Evolutionary conservation across 805 yeast genomes (phyloP), one percentile per base, ranked within the genome.

Genomic region (Candida hungchunana): DNA sequence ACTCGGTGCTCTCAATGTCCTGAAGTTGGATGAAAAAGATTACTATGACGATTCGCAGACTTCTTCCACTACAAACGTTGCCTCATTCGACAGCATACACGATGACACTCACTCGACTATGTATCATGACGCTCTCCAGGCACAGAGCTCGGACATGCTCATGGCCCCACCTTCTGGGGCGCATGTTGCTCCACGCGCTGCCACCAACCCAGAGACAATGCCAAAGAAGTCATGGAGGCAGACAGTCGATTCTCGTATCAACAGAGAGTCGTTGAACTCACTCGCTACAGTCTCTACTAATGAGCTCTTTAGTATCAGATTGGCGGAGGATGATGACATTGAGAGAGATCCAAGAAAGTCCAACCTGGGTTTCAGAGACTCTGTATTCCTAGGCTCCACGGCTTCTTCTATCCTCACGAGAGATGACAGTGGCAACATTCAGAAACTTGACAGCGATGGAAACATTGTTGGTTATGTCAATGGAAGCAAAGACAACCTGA

Each of bases 261-360:
- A 74, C 30, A 74, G 90, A 55, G 78, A 74, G 23, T 81, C 94
- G 8, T 67, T 76, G 37, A 73, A 72, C 25, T 84, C 96, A 0
- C 51, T 82, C 39, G 88, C 87, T 18, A 87, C 96, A 0, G 89
- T 89, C 22, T 79, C 89, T 21, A 86, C 96, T 1, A 85, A 81
- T 33, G 90, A 86, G 55, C 70, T 88, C 31, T 71, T 87, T 53
- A 82, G 85, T 5, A 86, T 88, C 25, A 73, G 87, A 51, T 66
- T 87, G 27, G 87, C 83, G 3, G 83, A 81, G 25, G 83, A 79
- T 42, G 63, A 62, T 20, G 58, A 58, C 25, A 53, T 69, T 18
- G 62, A 62, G 25, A 66, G 69, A 42, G 67, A 65, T 35, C 68
- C 69, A 15, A 57, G 64, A 39, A 66, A 66, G 44, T 62, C 70